phyloP scores from a whole-genome alignment of 495 filamentous ascomycete genomes.

The Trichocladium uniseriatum region DNA sequence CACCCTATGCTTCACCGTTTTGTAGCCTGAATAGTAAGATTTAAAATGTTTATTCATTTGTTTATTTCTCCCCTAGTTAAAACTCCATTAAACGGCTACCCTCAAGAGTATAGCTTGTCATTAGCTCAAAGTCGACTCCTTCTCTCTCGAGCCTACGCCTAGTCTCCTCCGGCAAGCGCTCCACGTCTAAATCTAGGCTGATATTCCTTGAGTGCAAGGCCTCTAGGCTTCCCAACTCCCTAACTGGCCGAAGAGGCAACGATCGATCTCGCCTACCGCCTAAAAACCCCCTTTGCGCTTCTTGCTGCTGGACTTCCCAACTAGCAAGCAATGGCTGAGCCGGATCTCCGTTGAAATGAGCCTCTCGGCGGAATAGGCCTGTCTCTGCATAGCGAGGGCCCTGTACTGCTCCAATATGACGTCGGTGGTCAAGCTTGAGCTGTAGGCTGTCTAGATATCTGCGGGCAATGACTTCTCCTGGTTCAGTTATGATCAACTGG shows the following conservation, averaged over 20 bases:
- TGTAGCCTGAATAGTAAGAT: too few relatives aligned
- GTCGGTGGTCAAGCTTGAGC: constrained; percentile 25
- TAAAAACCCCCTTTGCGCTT: constrained; percentile 3
- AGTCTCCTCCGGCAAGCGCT: constrained; percentile 9
- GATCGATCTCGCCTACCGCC: constrained; percentile 1
- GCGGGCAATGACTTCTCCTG: constrained; percentile 15
- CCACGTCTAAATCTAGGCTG: constrained; percentile 20
- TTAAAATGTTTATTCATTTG: too few relatives aligned
- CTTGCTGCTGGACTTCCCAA: constrained; percentile 23
- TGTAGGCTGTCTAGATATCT: constrained; percentile 24
- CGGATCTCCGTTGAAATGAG: constrained; percentile 30
- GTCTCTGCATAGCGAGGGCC: constrained; percentile 36
- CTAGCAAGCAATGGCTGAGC: constrained; percentile 25
- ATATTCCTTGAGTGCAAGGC: constrained; percentile 17
- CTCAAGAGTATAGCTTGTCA: constrained; percentile 6
- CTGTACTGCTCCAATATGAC: constrained; percentile 36
- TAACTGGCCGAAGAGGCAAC: constrained; percentile 2
- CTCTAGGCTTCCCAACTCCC: neutral
- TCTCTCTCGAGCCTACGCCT: constrained; percentile 12
- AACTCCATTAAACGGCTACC: too few relatives aligned
- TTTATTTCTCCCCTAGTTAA: too few relatives aligned
- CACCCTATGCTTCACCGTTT: too few relatives aligned
- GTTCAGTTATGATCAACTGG: constrained; percentile 4
- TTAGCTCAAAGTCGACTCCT: constrained; percentile 7
- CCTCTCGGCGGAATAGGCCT: constrained; percentile 28